Conservation (phyloP, 2,329 filamentous ascomycete species). For the Didymella keratinophila region DNA sequence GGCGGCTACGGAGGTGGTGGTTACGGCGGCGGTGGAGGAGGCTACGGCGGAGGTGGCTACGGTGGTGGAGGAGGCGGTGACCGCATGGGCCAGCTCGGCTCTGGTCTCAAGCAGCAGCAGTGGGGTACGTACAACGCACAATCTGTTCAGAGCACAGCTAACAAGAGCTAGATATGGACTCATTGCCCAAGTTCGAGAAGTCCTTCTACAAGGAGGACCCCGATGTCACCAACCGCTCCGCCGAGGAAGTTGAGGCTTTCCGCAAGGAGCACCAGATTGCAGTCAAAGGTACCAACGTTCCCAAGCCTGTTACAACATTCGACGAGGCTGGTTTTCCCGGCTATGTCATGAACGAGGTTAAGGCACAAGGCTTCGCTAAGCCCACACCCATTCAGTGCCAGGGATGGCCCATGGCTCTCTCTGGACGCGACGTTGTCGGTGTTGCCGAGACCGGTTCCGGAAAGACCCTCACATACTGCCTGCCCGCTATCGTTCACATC, state of each 20-base stretch:
- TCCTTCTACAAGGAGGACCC: constrained; percentile 98
- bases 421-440: constrained; percentile 97
- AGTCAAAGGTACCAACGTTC: constrained; percentile 79
- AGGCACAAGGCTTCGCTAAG: constrained; percentile 92
- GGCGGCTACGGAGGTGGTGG: constrained; percentile 20
- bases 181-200: constrained; percentile 97
- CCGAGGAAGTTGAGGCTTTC: constrained; percentile 86
- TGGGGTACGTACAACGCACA: constrained; percentile 74
- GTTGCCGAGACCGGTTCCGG: constrained; percentile 99
- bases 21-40: constrained; percentile 44
- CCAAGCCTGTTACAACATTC: constrained; percentile 94
- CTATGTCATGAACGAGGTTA: constrained; percentile 98
- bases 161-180: constrained; percentile 69
- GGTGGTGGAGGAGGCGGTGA: constrained; percentile 70
- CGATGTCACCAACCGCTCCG: constrained; percentile 75
- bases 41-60: constrained; percentile 69
- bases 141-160: constrained; percentile 25
- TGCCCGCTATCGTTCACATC: constrained; percentile 98
- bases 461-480: constrained; percentile 98
- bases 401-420: constrained; percentile 98
- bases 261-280: constrained; percentile 85
- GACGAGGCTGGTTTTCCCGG: constrained; percentile 96
- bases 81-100: constrained; percentile 90
- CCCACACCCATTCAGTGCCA: constrained; percentile 98
- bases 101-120: constrained; percentile 83